These are phyloP conservation scores for Tuber indicum DNA, from an alignment of 495 filamentous ascomycete genomes.

Conservation along the genomic window DNA sequence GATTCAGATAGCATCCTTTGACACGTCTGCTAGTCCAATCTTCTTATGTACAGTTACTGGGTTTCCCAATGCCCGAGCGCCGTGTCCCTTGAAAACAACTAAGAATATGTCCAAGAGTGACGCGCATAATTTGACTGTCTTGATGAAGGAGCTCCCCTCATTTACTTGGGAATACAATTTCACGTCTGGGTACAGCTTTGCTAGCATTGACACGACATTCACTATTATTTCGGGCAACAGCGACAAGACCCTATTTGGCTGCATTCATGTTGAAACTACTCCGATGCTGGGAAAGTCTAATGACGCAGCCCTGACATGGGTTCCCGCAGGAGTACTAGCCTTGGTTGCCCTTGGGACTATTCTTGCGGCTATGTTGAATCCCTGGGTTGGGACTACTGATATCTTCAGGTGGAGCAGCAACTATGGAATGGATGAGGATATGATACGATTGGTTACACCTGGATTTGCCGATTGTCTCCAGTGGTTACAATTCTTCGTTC, in stretches of 20 bases:
- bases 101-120: conserved; percentile 37
- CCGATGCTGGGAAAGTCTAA: conserved; percentile 65
- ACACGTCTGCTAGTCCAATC: conserved; percentile 1
- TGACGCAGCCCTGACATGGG: conserved; percentile 62
- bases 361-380: conserved; percentile 77
- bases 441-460: conserved; percentile 86
- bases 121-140: conserved; percentile 28
- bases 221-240: conserved; percentile 66
- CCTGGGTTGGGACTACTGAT: conserved; percentile 78
- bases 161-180: conserved; percentile 75
- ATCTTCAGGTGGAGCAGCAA: conserved; percentile 92
- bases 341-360: conserved; percentile 74
- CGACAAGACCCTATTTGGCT: conserved; percentile 59
- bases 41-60: conserved; percentile 22
- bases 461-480: conserved; percentile 96
- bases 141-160: conserved; percentile 49
- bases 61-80: neutral
- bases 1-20: conserved; percentile 32
- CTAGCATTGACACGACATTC: conserved; percentile 66
- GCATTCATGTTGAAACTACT: conserved; percentile 71
- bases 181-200: conserved; percentile 72
- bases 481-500: conserved; percentile 87
- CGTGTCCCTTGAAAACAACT: conserved; percentile 25
- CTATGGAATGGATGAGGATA: conserved; percentile 86
- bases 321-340: conserved; percentile 70